phyloP scores from a whole-genome alignment of 2,329 filamentous ascomycete genomes.

The Talaromyces piceae region DNA sequence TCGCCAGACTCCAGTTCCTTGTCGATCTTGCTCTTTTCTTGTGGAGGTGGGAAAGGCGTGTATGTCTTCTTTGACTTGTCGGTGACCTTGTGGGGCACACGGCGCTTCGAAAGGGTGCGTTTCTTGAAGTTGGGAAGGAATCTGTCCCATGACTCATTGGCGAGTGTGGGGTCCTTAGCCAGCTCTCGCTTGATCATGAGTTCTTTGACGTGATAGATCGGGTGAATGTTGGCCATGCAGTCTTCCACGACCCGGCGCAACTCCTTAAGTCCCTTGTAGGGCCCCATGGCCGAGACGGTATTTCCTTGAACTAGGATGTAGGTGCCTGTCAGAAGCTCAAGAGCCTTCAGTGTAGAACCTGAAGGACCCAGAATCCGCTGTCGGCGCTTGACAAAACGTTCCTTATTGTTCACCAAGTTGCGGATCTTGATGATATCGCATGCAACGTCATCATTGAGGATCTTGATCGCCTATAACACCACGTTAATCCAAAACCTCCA shows the following conservation, averaged over 20 bases:
- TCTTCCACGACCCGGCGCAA: slow-evolving; percentile 83
- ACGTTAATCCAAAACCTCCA: neutral
- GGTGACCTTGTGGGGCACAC: slow-evolving; percentile 72
- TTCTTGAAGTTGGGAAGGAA: slow-evolving; percentile 98
- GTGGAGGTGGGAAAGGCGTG: slow-evolving; percentile 92
- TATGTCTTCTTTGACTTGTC: slow-evolving; percentile 93
- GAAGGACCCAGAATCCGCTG: slow-evolving; percentile 88
- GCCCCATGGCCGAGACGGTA: slow-evolving; percentile 86
- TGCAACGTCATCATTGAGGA: slow-evolving; percentile 83
- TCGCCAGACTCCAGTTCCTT: slow-evolving; percentile 96
- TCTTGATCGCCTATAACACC: slow-evolving; percentile 62
- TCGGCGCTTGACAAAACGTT: slow-evolving; percentile 87
- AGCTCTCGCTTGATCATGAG: slow-evolving; percentile 91
- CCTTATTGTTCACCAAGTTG: slow-evolving; percentile 83
- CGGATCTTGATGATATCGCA: slow-evolving; percentile 96
- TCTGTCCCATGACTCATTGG: slow-evolving; percentile 85
- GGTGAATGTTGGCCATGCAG: slow-evolving; percentile 92
- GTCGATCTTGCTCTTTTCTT: slow-evolving; percentile 99
- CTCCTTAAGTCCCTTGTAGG: slow-evolving; percentile 89
- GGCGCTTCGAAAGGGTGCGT: slow-evolving; percentile 76
- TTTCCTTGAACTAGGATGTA: slow-evolving; percentile 97
- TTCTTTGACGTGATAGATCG: slow-evolving; percentile 89
- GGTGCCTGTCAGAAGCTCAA: slow-evolving; percentile 83
- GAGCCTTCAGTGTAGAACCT: slow-evolving; percentile 85
- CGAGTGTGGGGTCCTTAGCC: slow-evolving; percentile 79